Base-by-base conservation (phyloP, 495 filamentous ascomycete genomes). In the Penicillium angulare region DNA sequence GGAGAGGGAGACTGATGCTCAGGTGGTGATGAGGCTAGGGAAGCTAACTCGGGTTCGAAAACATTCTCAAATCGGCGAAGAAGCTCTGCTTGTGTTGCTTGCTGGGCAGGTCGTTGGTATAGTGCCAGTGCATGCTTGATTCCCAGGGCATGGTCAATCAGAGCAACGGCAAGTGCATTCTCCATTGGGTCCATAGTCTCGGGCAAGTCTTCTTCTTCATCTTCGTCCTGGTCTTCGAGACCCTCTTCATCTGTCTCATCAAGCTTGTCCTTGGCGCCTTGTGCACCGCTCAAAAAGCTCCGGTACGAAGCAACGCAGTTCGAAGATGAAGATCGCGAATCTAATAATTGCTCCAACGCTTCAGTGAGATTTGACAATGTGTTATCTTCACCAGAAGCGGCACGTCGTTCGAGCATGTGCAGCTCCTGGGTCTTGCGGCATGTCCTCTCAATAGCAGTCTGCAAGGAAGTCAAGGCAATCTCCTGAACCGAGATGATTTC, bases 391-490 rank as follows among this genome's bases (percentile, higher is more conserved):
- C 88, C 87, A 17, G 90, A 86, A 5, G 76, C 69, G n/a, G 91
- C 77, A 32, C 83, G 81, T 60, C 84, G 86, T 62, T 95, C 90
- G 7, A 96, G 67, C 9, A 78, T 57, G 8, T 80, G 72, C 70
- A 98, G 78, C 64, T 98, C 95, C 41, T 86, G 80, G 9, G 92
- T 93, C 76, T 97, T 97, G 43, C 90, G 81, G 60, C 86, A 84
- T 29, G 95, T 89, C n/a, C 92, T 82, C 64, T 97, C 92, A 38
- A 97, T 79, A 4, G 88, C 93, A 6, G 90, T 92, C 60, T 97
- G 86, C 50, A 92, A 72, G 7, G 92, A 87, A 18, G 81, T 79
- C 12, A 96, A 65, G 2, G 77, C 76, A 17, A 88, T 64, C 22
- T 83, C 82, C n/a, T 82, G 72, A n/a, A 80, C 75, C 3, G 77